These are phyloP conservation scores for Gaillardinia entomophila DNA, from an alignment of 805 yeast genomes.

Conservation along the genomic window DNA sequence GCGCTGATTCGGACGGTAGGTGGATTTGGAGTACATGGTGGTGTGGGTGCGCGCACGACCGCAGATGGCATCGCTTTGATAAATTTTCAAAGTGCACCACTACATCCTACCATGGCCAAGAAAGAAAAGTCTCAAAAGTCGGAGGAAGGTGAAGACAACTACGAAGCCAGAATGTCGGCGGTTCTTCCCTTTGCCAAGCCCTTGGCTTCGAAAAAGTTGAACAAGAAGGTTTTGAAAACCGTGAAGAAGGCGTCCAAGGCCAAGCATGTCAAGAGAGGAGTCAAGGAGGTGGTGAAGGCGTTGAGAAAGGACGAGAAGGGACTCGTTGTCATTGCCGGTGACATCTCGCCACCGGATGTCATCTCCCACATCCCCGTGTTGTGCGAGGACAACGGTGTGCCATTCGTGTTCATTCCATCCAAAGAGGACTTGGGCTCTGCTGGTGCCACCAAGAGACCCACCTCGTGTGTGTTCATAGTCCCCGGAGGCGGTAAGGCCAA, in stretches of 20 bases:
- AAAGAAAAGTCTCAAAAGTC: constrained; percentile 39
- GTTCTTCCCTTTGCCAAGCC: constrained; percentile 91
- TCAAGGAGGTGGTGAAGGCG: constrained; percentile 97
- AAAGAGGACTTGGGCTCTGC: constrained; percentile 98
- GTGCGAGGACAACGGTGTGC: constrained; percentile 91
- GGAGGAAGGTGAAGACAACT: constrained; percentile 62
- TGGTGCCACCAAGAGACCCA: constrained; percentile 98
- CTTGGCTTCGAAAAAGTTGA: constrained; percentile 90
- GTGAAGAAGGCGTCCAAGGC: constrained; percentile 98
- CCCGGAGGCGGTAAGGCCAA: constrained; percentile 90
- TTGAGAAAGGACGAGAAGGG: constrained; percentile 98
- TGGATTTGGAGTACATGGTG: constrained; percentile 1
- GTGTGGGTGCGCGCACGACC: background rate
- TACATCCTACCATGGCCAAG: constrained; percentile 29
- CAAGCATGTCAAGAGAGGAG: constrained; percentile 97
- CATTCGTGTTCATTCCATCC: constrained; percentile 90
- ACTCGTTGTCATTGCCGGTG: constrained; percentile 93
- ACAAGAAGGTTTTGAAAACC: constrained; percentile 91
- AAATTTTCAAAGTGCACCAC: constrained; percentile 3
- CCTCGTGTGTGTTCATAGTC: constrained; percentile 94
- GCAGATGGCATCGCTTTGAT: constrained; percentile 6
- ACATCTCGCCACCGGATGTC: constrained; percentile 95
- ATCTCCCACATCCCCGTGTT: constrained; percentile 95
- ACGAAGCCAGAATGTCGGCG: constrained; percentile 87
- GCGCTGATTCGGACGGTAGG: background rate